Conservation (phyloP, 1,284 basidiomycete genomes). For the Tilletiopsis washingtonensis region DNA sequence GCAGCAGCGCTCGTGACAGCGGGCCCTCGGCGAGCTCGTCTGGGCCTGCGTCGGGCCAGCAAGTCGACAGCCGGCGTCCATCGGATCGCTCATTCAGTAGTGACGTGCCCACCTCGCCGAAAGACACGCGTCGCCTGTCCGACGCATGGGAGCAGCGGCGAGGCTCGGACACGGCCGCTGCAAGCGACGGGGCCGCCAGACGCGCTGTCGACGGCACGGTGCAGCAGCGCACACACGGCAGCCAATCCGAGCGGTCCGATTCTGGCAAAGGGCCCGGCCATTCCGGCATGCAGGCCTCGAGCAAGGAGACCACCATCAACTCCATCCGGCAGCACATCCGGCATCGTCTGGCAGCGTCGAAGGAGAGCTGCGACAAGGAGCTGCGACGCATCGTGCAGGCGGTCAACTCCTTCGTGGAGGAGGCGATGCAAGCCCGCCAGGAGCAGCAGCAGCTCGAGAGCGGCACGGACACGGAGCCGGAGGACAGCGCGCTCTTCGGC, state of each 20-base stretch:
- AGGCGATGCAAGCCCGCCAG: constrained; percentile 63
- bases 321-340: constrained; percentile 90
- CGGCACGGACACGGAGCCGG: not conserved
- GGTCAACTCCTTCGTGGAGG: constrained; percentile 89
- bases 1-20: not conserved
- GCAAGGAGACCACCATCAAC: constrained; percentile 39
- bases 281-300: not conserved
- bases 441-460: constrained; percentile 40
- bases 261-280: too few species aligned
- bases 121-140: not conserved
- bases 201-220: too few species aligned
- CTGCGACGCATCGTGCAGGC: constrained; percentile 82
- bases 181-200: too few species aligned
- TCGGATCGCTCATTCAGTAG: not conserved
- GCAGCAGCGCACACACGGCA: too few species aligned
- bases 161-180: not conserved
- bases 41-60: too few species aligned
- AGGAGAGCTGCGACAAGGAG: constrained; percentile 91
- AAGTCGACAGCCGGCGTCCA: not conserved
- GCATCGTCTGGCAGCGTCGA: constrained; percentile 82
- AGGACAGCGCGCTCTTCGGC: too few species aligned
- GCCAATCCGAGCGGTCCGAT: too few species aligned
- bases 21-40: not conserved
- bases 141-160: not conserved
- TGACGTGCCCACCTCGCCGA: not conserved